Percentiles rank a stretch among this genome's conserved stretches.
These are phyloP conservation scores for Diplodia seriata DNA, from an alignment of 2,329 filamentous ascomycete species.

Conservation along the genomic window DNA sequence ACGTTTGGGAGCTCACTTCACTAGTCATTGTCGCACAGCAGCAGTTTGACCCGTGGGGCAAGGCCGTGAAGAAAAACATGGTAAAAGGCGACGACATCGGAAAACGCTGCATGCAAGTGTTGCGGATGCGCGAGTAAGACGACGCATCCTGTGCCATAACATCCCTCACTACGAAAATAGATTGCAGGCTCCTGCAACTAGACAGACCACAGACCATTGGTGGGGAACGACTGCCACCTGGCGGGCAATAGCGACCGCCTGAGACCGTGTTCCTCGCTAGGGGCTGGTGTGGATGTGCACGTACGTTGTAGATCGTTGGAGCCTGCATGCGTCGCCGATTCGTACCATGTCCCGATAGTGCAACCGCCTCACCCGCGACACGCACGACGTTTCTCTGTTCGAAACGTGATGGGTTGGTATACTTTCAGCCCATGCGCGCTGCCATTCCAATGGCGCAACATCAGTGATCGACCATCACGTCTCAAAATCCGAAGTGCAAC, in stretches of 20 bases:
- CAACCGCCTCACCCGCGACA: background rate
- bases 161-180: conserved; percentile 11
- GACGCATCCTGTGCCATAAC: conserved; percentile 4
- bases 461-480: background rate
- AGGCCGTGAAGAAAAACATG: conserved; percentile 16
- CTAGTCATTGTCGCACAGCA: conserved; percentile 3
- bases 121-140: background rate
- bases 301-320: conserved; percentile 8
- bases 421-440: background rate
- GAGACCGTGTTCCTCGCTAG: background rate
- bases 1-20: background rate
- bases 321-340: background rate
- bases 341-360: background rate
- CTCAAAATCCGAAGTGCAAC: background rate
- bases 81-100: background rate
- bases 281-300: background rate
- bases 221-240: background rate
- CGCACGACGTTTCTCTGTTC: background rate
- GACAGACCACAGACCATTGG: background rate
- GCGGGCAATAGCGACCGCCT: background rate
- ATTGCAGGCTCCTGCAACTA: background rate
- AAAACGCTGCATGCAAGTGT: background rate
- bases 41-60: background rate
- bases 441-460: background rate
- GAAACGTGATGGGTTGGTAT: background rate